Base-by-base conservation (phyloP, 2,329 filamentous ascomycete genomes). In the Trichoderma sp. region DNA sequence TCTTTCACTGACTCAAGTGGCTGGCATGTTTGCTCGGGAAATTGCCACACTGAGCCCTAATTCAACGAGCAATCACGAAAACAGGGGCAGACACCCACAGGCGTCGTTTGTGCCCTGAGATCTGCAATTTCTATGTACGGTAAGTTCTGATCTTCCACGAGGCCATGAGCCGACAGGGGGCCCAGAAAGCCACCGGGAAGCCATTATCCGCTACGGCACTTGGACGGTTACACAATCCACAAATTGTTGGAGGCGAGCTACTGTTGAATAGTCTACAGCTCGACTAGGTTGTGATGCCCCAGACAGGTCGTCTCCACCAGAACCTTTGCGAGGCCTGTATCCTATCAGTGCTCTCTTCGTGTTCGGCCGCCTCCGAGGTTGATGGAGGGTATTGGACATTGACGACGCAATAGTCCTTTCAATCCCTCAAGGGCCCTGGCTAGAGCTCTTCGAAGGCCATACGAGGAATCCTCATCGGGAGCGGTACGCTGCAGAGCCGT, bases 391-490 rank as follows among this genome's bases (percentile, higher is more conserved):
- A 60, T 66, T 64, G 50, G 50, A 50, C 41, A 33, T 27, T 31
- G 16, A 45, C 53, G 59, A 56, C 16, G 18, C 29, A 64, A 21
- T n/a, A 8, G 11, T 63, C 29, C 12, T 3, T 16, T 11, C 16
- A 31, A 14, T 18, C 29, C n/a, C 31, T 11, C 11, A 18, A 59
- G 14, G 18, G 12, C 18, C 12, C 35, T 59, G 45, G 8, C 62
- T 33, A 45, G 41, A n/a, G 31, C 29, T 27, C 27, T 27, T 77
- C 64, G 65, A 71, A 29, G 64, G 71, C 75, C 82, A 82, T 84
- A 83, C 83, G 82, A 84, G 82, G 79, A 78, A 78, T 83, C 81
- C 79, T 82, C 81, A 82, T 83, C 79, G 80, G 79, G 81, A 78
- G 78, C 79, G 83, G 84, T 80, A 79, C 74, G 77, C 77, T 78